Base-by-base conservation (phyloP, 2,329 filamentous ascomycete genomes). In the Magnaporthales sp. region DNA sequence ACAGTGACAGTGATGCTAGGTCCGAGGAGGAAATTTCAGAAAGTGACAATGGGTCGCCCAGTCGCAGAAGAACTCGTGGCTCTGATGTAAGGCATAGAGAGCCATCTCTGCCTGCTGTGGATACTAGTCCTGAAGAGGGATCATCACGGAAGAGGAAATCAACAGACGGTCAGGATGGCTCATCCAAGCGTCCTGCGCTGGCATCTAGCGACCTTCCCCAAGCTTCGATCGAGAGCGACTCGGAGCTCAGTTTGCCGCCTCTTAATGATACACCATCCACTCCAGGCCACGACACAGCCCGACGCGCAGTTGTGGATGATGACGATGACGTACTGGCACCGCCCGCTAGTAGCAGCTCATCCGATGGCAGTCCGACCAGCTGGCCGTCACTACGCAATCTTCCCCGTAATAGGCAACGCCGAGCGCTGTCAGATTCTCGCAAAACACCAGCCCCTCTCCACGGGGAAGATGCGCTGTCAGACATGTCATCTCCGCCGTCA, bases 401-500 rank as follows among this genome's bases (percentile, higher is more conserved):
- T 11, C 80, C 82, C 2, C 82, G 82, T 70, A 62, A 79, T 72
- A 7, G 71, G 65, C 22, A 73, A 80, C 58, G 61, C 70, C 56
- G 70, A 71, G 62, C 46, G 29, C 30, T 19, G 24, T 66, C 62
- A 7, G 58, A 68, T 22, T 68, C 73, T 6, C 73, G 69, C 27
- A 75, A 72, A 65, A 79, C 79, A 1, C 77, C 78, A 1, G 76
- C 73, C 6, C 71, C 71, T n/a, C 73, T 77, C 51, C 79, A 79
- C 61, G 75, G 80, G 27, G 79, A 79, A 61, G 75, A 80, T 68
- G 70, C 78, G n/a, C 70, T 79, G 19, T 86, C 84, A 0, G 81
- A 86, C 62, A 77, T 86, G 11, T 89, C 87, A 1, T 89, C 86
- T 2, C 87, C 86, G 0, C 87, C 87, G 0, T 89, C 87, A 0